phyloP scores from a whole-genome alignment of 148 eudicot species.

The Suaeda aralocaspica region DNA sequence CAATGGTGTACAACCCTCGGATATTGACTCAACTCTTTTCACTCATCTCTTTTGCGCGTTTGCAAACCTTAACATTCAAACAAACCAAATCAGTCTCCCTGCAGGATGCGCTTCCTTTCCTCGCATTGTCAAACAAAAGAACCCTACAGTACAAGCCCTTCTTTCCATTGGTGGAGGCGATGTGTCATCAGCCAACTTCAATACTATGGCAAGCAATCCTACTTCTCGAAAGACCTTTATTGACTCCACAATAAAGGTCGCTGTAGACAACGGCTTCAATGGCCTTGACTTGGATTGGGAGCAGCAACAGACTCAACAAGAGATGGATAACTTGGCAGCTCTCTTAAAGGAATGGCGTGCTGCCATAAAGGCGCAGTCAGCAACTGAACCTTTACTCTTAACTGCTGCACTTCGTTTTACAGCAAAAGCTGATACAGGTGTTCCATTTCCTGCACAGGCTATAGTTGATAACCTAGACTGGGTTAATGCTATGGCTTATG shows the following conservation, averaged over 20 bases:
- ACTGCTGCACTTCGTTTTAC: slow-evolving; percentile 40
- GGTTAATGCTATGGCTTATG: slow-evolving; percentile 56
- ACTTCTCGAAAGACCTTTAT: slow-evolving; percentile 45
- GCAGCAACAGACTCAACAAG: slow-evolving; percentile 19
- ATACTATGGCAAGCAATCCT: slow-evolving; percentile 40
- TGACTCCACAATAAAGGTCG: slow-evolving; percentile 42
- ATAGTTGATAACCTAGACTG: slow-evolving; percentile 37
- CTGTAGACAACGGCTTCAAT: slow-evolving; percentile 34
- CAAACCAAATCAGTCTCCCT: slow-evolving; percentile 33
- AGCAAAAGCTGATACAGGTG: slow-evolving; percentile 14
- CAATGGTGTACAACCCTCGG: slow-evolving; percentile 34
- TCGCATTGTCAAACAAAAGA: slow-evolving; percentile 30
- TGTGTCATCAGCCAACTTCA: not conserved
- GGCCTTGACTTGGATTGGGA: slow-evolving; percentile 73
- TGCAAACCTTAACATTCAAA: slow-evolving; percentile 35
- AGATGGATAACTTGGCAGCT: slow-evolving; percentile 41
- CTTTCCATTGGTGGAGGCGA: slow-evolving; percentile 55
- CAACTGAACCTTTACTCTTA: slow-evolving; percentile 22
- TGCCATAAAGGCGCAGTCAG: slow-evolving; percentile 33
- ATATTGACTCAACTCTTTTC: slow-evolving; percentile 61
- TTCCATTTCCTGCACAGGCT: slow-evolving; percentile 15
- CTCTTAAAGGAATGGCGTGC: slow-evolving; percentile 54
- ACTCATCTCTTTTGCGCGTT: slow-evolving; percentile 73
- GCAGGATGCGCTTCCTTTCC: slow-evolving; percentile 45
- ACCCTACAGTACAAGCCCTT: slow-evolving; percentile 42